phyloP scores from a whole-genome alignment of 306 rosid genomes.

The Vigna hirtella region DNA sequence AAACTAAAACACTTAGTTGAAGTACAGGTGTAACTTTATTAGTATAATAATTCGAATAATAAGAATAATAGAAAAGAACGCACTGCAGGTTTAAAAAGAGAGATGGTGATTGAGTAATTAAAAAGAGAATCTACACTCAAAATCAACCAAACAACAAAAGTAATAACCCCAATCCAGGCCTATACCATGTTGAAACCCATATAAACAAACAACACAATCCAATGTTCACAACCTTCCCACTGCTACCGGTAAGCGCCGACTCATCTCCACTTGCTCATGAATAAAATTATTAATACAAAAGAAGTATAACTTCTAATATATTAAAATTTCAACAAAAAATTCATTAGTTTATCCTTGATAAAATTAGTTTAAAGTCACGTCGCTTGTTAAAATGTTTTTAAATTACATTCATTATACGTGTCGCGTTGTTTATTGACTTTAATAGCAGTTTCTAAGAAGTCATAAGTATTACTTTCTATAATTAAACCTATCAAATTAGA shows the following conservation, averaged over 20 bases:
- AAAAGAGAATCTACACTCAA: neutral
- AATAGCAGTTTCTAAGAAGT: neutral
- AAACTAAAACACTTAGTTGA: too few species aligned
- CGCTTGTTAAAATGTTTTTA: neutral
- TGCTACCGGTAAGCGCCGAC: constrained; percentile 83
- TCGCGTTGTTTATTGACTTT: too few species aligned
- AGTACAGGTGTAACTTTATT: too few species aligned
- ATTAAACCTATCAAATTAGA: neutral
- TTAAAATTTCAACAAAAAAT: neutral
- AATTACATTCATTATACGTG: too few species aligned
- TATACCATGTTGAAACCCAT: constrained; percentile 26
- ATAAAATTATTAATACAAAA: neutral
- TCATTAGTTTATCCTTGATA: neutral
- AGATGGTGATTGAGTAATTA: too few species aligned
- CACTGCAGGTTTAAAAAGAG: too few species aligned
- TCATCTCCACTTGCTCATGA: constrained; percentile 51
- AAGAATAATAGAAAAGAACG: too few species aligned
- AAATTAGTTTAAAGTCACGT: neutral
- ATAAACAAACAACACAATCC: constrained; percentile 25
- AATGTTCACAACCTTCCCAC: constrained; percentile 79
- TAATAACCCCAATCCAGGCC: constrained; percentile 22
- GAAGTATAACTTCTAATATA: too few species aligned
- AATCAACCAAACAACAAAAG: constrained; percentile 24
- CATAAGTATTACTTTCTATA: neutral
- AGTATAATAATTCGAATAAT: too few species aligned